Base-by-base conservation (phyloP, 1,139 yeast species). In the Saccharomycopsis hybrid region DNA sequence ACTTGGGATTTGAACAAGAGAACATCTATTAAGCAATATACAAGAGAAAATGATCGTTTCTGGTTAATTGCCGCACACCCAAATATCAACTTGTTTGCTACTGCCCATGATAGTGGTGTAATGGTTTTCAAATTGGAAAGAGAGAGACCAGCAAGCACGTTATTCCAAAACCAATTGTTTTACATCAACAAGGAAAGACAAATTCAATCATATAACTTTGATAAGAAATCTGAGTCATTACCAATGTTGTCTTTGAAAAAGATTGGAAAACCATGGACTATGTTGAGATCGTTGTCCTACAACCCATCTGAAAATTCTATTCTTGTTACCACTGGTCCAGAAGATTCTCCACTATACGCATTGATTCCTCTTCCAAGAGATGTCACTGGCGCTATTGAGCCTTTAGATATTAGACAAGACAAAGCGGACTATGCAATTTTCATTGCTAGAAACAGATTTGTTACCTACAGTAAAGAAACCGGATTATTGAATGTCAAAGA, bases 81-180 rank as follows among this genome's bases (percentile, higher is more conserved):
- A 53, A 73, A 76, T 46, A 84, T 90, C 67, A 92, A 92, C 65
- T 75, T 92, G 62, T 90, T 92, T 71, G 98, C 97, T 48, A 86
- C 97, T 39, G 94, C 96, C 62, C 97, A 92, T 68, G 98, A 94
- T 67, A 77, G 89, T 11, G 99, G 99, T 64, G 96, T 90, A 32
- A 90, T 92, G 96, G 95, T 94, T 50, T 94, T 94, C 77, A 94
- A 94, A 70, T 76, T 94, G 56, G 97, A 89, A 66, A 84, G 98
- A 64, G 99, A 94, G 73, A 82, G 98, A 66, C 98, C 98, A 27
- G 96, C 97, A 25, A 78, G 78, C 60, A 72, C 89, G 3, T 66
- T 83, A 41, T 80, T 79, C 69, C 94, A 85, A 64, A 78, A 75
- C 65, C 77, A 75, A 57, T 69, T 94, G 59, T 79, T 76, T 58